A percentile compares a stretch with the other conserved stretches of the same genome.
phyloP scores from a whole-genome alignment of 495 filamentous ascomycete species.

The Penicillium paradoxum region DNA sequence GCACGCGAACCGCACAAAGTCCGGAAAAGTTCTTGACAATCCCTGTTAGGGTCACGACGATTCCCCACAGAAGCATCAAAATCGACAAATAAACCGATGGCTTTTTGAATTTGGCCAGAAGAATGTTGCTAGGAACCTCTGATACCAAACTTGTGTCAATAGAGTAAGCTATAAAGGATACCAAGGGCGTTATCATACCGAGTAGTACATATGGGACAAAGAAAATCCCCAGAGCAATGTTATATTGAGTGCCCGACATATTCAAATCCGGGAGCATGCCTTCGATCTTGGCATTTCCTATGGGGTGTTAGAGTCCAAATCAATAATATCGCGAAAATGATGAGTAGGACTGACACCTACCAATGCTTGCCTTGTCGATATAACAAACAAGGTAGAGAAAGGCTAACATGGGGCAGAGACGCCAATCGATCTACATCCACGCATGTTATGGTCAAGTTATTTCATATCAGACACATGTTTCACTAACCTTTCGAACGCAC shows the following conservation, averaged over 20 bases:
- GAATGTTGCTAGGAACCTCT: slow-evolving; percentile 23
- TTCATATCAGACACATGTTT: too few species aligned
- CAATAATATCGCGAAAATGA: too few species aligned
- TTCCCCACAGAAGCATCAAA: slow-evolving; percentile 34
- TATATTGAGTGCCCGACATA: slow-evolving; percentile 17
- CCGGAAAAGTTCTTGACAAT: slow-evolving; percentile 34
- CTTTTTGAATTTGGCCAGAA: slow-evolving; percentile 15
- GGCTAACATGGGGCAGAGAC: too few species aligned
- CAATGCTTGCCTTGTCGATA: too few species aligned
- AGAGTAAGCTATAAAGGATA: too few species aligned
- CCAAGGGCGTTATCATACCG: background rate
- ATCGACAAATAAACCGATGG: slow-evolving; percentile 16
- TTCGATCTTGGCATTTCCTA: slow-evolving; percentile 19
- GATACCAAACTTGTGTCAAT: too few species aligned
- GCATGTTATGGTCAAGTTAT: too few species aligned
- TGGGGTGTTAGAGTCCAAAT: too few species aligned
- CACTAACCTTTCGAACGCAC: too few species aligned
- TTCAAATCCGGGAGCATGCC: slow-evolving; percentile 9
- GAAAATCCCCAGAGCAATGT: slow-evolving; percentile 34
- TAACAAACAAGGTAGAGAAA: too few species aligned
- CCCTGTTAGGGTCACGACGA: slow-evolving; percentile 42
- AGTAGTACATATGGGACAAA: slow-evolving; percentile 34
- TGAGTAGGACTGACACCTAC: too few species aligned
- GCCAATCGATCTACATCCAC: too few species aligned
- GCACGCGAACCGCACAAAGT: slow-evolving; percentile 13